Evolutionary conservation across 139 green algal genomes (phyloP).

Genomic region (Yamagishiella unicocca): DNA sequence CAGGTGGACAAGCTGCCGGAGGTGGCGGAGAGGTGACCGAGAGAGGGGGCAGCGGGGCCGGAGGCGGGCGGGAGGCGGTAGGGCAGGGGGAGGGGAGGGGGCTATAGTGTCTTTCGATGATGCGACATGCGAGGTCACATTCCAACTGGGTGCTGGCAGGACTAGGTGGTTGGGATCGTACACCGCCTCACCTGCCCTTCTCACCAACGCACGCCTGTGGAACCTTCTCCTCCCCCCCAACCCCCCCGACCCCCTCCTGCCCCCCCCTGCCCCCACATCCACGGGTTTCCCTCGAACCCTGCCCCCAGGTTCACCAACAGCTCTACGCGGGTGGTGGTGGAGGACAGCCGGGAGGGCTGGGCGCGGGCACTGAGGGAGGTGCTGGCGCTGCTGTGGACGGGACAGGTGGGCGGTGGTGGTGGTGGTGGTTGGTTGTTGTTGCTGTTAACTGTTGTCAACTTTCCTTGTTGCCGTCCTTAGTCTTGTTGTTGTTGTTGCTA

Average conservation of each 20-base stretch:
- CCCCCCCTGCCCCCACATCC: not conserved
- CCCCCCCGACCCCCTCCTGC: not conserved
- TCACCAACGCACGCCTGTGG: too few relatives aligned
- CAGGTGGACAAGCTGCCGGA: conserved; percentile 54
- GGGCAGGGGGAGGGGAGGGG: not conserved
- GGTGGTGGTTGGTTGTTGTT: too few relatives aligned
- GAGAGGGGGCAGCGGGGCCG: too few relatives aligned
- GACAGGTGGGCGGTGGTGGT: conserved; percentile 52
- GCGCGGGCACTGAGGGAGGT: conserved; percentile 55
- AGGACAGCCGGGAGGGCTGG: conserved; percentile 63
- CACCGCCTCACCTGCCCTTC: too few relatives aligned
- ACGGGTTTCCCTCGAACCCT: too few relatives aligned
- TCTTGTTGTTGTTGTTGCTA: too few relatives aligned
- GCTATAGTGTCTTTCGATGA: not conserved
- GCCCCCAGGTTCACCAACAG: conserved; percentile 25
- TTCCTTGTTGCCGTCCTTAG: too few relatives aligned
- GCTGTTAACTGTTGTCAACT: too few relatives aligned
- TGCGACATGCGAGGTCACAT: too few relatives aligned
- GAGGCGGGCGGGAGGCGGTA: not conserved
- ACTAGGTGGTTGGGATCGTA: too few relatives aligned
- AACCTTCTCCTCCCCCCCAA: too few relatives aligned
- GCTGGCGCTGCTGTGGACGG: conserved; percentile 59
- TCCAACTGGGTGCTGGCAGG: too few relatives aligned
- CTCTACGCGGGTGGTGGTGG: conserved; percentile 54
- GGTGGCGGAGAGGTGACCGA: conserved; percentile 51